These are phyloP conservation scores for Claviceps citrina DNA, from an alignment of 2,329 filamentous ascomycete genomes.

Conservation along the genomic window DNA sequence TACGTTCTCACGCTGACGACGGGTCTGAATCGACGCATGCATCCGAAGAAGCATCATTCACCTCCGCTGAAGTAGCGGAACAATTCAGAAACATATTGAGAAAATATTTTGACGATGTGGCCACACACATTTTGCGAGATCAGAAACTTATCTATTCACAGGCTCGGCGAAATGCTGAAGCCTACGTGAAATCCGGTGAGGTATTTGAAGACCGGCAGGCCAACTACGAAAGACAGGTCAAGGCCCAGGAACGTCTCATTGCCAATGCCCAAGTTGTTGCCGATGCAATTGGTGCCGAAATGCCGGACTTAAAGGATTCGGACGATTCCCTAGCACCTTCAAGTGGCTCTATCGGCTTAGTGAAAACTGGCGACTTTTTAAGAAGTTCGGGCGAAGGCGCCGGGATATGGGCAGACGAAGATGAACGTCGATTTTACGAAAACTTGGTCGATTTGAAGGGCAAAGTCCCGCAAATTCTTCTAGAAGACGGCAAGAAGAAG, in stretches of 20 bases:
- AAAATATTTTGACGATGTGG: constrained; percentile 87
- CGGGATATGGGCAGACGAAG: constrained; percentile 97
- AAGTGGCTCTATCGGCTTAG: constrained; percentile 72
- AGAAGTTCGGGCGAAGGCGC: constrained; percentile 78
- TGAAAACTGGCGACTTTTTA: constrained; percentile 87
- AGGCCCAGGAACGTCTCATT: constrained; percentile 78
- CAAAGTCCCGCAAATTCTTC: constrained; percentile 81
- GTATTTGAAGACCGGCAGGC: constrained; percentile 95
- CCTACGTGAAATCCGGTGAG: constrained; percentile 95
- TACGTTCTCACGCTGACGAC: constrained; percentile 32
- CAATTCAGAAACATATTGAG: constrained; percentile 74
- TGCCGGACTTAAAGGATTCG: constrained; percentile 82
- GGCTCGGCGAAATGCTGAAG: constrained; percentile 87
- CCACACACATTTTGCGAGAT: constrained; percentile 72
- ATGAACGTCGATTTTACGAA: constrained; percentile 95
- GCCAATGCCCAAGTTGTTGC: constrained; percentile 83
- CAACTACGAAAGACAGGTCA: constrained; percentile 87
- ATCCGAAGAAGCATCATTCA: constrained; percentile 55
- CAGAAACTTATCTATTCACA: constrained; percentile 79
- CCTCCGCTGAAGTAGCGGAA: constrained; percentile 61
- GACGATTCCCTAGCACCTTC: constrained; percentile 50
- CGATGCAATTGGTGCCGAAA: constrained; percentile 74
- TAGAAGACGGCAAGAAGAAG: constrained; percentile 93
- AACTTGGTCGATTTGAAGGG: constrained; percentile 90
- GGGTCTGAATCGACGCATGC: constrained; percentile 25